Base-by-base conservation (phyloP, 208 protist species). In the Histomonas meleagridis region DNA sequence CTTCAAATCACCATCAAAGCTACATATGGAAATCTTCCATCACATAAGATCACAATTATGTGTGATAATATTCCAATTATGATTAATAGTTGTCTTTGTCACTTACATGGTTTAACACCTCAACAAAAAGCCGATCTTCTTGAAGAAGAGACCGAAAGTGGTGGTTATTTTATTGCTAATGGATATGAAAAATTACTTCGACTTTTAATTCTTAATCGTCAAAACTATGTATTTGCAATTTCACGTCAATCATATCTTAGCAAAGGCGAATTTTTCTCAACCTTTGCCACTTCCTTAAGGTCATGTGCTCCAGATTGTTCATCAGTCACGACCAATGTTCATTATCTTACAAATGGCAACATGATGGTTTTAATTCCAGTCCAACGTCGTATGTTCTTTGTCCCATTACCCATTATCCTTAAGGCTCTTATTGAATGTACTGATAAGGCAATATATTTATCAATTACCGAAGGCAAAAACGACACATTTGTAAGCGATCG, bases 171-270 rank as follows among this genome's bases (percentile, higher is more conserved):
- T 93, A 96, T 99, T 91, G 95, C 98, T 92, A 97, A 98, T 91
- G 98, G 98, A 60, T 95, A 96, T 35, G 98, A 99, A 94, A 97
- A 97, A 62, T 96, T 98, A 78, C 93, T 99, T 43, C 97, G 98
- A 91, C 93, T 98, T 62, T 94, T 99, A 38, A 94, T 99, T 62
- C 95, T 97, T 94, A 96, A 96, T 86, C 95, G 97, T 28, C 95
- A 96, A 70, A 98, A 99, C 94, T 96, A 98, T 55, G 94, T 97
- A 9, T 95, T 98, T 38, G 97, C 96, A 60, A 95, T 99, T 38
- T 69, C 94, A 0, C 95, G 97, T 43, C 93, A 96, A 38, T 94
- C 95, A 62, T 99, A 97, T 94, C 53, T 57, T 0, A 96, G 96
- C 23, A 95, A 97, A 72, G 98, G 98, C 1, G 93, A 94, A 32